A percentile compares a stretch with the other conserved stretches of the same genome.
Evolutionary conservation across 768 basidiomycete genomes (phyloP).

Genomic region (Suillus hirtellus): DNA sequence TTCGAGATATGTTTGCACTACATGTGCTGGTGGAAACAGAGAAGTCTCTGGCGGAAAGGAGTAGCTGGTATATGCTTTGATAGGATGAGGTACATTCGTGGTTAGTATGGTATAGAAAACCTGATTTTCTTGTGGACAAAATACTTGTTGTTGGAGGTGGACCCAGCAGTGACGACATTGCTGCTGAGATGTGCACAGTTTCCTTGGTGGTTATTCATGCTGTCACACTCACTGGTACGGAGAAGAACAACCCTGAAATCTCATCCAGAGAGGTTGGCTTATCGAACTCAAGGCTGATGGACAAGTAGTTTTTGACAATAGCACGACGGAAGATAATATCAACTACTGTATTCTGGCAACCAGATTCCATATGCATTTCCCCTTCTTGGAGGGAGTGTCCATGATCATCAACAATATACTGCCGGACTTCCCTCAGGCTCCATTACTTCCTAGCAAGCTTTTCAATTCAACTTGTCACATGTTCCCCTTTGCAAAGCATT

Average conservation of each 20-base stretch:
- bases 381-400: slow-evolving; percentile 49
- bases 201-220: slow-evolving; percentile 58
- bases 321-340: slow-evolving; percentile 51
- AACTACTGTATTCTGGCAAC: slow-evolving; percentile 74
- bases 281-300: slow-evolving; percentile 43
- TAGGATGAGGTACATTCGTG: too few species aligned
- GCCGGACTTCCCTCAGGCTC: slow-evolving; percentile 46
- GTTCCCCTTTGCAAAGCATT: slow-evolving; percentile 69
- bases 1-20: too few species aligned
- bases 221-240: slow-evolving; percentile 24
- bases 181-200: slow-evolving; percentile 51
- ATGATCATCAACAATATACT: slow-evolving; percentile 40
- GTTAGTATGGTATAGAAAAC: slow-evolving; percentile 70
- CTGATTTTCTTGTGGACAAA: slow-evolving; percentile 37
- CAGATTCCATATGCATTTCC: slow-evolving; percentile 66
- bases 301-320: slow-evolving; percentile 59
- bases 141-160: slow-evolving; percentile 53
- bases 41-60: too few species aligned
- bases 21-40: too few species aligned
- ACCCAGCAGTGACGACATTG: slow-evolving; percentile 72
- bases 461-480: slow-evolving; percentile 66
- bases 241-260: slow-evolving; percentile 38
- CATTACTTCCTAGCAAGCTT: slow-evolving; percentile 46
- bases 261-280: slow-evolving; percentile 45
- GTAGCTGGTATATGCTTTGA: too few species aligned